Evolutionary conservation across 75 land plant genomes (phyloP).

Genomic region (Cryptomeria japonica): DNA sequence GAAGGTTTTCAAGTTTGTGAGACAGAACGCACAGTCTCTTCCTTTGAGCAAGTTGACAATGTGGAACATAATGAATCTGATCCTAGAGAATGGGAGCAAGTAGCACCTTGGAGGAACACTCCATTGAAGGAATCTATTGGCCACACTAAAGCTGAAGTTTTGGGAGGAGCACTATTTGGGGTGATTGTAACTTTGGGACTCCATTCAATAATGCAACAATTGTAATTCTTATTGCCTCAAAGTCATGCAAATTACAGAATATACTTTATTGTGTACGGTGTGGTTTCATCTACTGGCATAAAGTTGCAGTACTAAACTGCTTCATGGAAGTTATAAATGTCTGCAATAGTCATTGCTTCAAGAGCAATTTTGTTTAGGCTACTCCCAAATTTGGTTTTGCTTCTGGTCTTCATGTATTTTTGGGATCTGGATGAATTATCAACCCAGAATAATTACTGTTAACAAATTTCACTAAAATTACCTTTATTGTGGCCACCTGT

Average conservation of each 20-base stretch:
- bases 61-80: constrained; percentile 26
- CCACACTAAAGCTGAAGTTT: constrained; percentile 48
- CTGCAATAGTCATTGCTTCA: not conserved
- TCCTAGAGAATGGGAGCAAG: constrained; percentile 25
- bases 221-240: not conserved
- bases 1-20: not conserved
- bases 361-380: not conserved
- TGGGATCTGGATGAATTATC: not conserved
- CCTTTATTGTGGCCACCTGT: not conserved
- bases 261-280: not conserved
- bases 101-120: constrained; percentile 31
- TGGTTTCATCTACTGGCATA: not conserved
- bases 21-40: not conserved
- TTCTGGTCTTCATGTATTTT: not conserved
- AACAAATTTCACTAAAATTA: not conserved
- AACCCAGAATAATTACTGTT: not conserved
- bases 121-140: constrained; percentile 57
- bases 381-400: not conserved
- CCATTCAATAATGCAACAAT: not conserved
- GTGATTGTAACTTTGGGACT: constrained; percentile 21
- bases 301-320: not conserved
- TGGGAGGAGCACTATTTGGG: constrained; percentile 43
- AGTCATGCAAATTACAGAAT: not conserved
- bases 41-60: constrained; percentile 19
- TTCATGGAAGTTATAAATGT: not conserved